Evolutionary conservation across 2,329 filamentous ascomycete species (phyloP).

Genomic region (Venturiaceae sp.): DNA sequence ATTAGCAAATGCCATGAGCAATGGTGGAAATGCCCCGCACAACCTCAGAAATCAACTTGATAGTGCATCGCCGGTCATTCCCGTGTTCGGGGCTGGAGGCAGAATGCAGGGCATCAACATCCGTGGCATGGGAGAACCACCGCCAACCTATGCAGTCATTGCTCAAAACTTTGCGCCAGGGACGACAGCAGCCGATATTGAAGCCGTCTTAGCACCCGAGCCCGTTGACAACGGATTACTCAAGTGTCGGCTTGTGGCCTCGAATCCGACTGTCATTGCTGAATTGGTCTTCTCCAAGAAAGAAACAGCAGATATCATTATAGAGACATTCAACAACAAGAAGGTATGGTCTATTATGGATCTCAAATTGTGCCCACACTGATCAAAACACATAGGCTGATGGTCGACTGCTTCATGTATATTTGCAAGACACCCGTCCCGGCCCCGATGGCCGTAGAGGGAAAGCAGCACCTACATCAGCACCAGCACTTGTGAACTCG

Average conservation of each 20-base stretch:
- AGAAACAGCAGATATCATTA: conserved; percentile 64
- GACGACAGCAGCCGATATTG: conserved; percentile 73
- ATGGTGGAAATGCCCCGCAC: not conserved
- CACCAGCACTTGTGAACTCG: conserved; percentile 2
- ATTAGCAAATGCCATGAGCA: conserved; percentile 8
- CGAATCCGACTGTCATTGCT: conserved; percentile 62
- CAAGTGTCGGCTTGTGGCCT: conserved; percentile 58
- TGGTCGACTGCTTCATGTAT: conserved; percentile 63
- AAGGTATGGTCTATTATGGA: conserved; percentile 43
- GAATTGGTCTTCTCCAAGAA: conserved; percentile 67
- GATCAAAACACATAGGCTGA: conserved; percentile 48
- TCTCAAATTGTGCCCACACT: not conserved
- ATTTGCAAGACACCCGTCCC: conserved; percentile 47
- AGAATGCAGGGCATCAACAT: conserved; percentile 52
- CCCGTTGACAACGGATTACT: conserved; percentile 29
- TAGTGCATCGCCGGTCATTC: conserved; percentile 9
- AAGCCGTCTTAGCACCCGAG: conserved; percentile 66
- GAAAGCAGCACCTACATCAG: not conserved
- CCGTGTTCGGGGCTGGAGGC: conserved; percentile 20
- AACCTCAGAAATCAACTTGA: conserved; percentile 29
- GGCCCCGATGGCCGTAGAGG: not conserved
- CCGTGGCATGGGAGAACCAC: conserved; percentile 53
- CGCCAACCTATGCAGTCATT: conserved; percentile 54
- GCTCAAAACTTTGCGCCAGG: conserved; percentile 76
- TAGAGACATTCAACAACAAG: conserved; percentile 69